Conservation (phyloP, 1,284 basidiomycete species). For the Macrocystidia cucumis region DNA sequence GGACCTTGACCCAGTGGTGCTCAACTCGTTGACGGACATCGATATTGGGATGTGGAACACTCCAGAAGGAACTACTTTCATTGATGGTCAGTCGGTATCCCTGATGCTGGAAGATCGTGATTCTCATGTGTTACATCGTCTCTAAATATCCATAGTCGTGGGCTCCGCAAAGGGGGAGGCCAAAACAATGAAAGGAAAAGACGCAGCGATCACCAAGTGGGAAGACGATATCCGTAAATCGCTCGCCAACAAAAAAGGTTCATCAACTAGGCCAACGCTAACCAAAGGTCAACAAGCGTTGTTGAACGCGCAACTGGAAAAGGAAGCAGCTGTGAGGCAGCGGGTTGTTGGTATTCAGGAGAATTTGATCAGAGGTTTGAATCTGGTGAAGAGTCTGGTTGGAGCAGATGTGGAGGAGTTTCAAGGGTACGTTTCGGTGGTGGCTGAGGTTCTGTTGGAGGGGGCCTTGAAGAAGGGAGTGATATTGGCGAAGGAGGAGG, state of each 20-base stretch:
- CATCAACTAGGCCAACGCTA: slow-evolving; percentile 40
- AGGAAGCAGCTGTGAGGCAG: slow-evolving; percentile 64
- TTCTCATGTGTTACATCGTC: slow-evolving; percentile 6
- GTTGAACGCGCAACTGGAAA: slow-evolving; percentile 73
- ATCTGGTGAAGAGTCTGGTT: slow-evolving; percentile 59
- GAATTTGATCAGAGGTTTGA: slow-evolving; percentile 59
- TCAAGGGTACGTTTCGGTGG: slow-evolving; percentile 42
- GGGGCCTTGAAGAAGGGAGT: slow-evolving; percentile 55
- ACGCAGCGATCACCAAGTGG: slow-evolving; percentile 85
- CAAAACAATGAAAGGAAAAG: slow-evolving; percentile 70
- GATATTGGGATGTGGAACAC: slow-evolving; percentile 85
- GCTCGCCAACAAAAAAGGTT: slow-evolving; percentile 67
- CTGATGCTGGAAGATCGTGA: background rate
- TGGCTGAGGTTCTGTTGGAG: slow-evolving; percentile 57
- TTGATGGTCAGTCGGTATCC: slow-evolving; percentile 56
- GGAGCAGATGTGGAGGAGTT: slow-evolving; percentile 53
- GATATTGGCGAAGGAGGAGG: slow-evolving; percentile 50
- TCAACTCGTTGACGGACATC: slow-evolving; percentile 60
- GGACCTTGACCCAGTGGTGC: slow-evolving; percentile 51
- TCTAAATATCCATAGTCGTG: slow-evolving; percentile 41
- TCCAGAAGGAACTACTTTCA: slow-evolving; percentile 69
- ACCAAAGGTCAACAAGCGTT: slow-evolving; percentile 82
- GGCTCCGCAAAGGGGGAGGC: slow-evolving; percentile 47
- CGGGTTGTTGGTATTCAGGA: slow-evolving; percentile 49
- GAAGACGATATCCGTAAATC: slow-evolving; percentile 87